phyloP scores from a whole-genome alignment of 2,329 filamentous ascomycete species.

The Cercospora sp. region DNA sequence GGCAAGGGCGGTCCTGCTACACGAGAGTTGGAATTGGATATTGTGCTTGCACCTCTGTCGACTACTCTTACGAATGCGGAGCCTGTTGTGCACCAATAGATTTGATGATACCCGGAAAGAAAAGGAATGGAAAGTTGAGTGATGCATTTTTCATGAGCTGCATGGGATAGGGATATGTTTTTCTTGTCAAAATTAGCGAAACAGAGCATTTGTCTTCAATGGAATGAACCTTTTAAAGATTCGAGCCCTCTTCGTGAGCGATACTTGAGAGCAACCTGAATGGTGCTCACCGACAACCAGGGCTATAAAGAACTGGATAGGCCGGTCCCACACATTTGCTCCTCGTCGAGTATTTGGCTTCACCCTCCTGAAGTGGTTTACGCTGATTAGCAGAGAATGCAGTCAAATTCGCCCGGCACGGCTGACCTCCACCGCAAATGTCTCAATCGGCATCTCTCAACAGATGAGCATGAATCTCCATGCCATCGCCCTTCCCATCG shows the following conservation, averaged over 20 bases:
- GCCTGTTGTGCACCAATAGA: constrained; percentile 19
- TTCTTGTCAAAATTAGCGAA: background rate
- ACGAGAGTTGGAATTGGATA: constrained; percentile 61
- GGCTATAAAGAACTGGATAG: too few relatives aligned
- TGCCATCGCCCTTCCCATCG: too few relatives aligned
- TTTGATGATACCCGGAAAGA: background rate
- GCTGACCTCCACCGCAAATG: too few relatives aligned
- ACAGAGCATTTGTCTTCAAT: background rate
- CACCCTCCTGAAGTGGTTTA: too few relatives aligned
- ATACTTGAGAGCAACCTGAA: too few relatives aligned
- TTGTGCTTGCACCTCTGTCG: constrained; percentile 53
- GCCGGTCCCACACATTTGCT: too few relatives aligned
- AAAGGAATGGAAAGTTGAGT: background rate
- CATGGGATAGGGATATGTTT: background rate
- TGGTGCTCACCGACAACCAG: too few relatives aligned
- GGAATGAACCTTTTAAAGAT: background rate
- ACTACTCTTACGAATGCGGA: constrained; percentile 23
- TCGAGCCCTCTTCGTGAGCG: background rate
- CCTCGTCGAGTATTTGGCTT: too few relatives aligned
- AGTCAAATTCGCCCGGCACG: too few relatives aligned
- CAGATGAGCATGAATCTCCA: too few relatives aligned
- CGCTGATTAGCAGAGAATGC: too few relatives aligned
- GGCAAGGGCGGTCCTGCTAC: constrained; percentile 37
- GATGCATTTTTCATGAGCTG: background rate
- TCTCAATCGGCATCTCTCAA: too few relatives aligned